Percentiles rank a stretch among this genome's conserved stretches.
phyloP scores from a whole-genome alignment of 306 rosid species.

The Ormosia semicastrata region DNA sequence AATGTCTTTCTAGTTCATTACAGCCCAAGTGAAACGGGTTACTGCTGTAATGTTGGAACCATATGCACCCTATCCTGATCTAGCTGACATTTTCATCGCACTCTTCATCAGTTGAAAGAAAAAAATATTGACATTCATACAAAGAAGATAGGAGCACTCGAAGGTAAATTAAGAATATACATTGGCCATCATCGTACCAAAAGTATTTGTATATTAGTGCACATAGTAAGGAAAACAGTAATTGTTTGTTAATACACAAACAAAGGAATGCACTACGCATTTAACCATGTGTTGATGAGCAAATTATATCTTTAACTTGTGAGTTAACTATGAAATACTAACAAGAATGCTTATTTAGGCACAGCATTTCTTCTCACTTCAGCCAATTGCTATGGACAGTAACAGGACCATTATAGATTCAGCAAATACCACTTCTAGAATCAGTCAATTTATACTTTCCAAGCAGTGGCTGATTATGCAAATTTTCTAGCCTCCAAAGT shows the following conservation, averaged over 20 bases:
- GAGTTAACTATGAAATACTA: background rate
- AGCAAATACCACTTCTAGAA: too few relatives aligned
- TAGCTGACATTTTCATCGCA: background rate
- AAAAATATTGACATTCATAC: background rate
- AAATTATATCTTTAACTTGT: background rate
- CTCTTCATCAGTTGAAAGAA: background rate
- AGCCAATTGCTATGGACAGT: background rate
- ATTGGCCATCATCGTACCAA: background rate
- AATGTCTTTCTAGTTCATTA: too few relatives aligned
- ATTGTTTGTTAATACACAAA: background rate
- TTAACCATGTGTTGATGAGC: background rate
- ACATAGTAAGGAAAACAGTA: background rate
- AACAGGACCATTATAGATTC: too few relatives aligned
- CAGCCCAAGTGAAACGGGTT: too few relatives aligned
- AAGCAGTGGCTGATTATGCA: constrained; percentile 27
- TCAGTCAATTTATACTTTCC: too few relatives aligned
- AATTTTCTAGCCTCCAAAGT: constrained; percentile 57
- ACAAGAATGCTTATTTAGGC: background rate
- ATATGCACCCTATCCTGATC: too few relatives aligned
- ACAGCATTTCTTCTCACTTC: background rate
- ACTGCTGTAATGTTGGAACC: too few relatives aligned
- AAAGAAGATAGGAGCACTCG: background rate
- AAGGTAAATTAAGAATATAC: background rate
- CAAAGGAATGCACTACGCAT: background rate
- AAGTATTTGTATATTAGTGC: background rate